phyloP scores from a whole-genome alignment of 306 rosid genomes.

The Morella rubra region DNA sequence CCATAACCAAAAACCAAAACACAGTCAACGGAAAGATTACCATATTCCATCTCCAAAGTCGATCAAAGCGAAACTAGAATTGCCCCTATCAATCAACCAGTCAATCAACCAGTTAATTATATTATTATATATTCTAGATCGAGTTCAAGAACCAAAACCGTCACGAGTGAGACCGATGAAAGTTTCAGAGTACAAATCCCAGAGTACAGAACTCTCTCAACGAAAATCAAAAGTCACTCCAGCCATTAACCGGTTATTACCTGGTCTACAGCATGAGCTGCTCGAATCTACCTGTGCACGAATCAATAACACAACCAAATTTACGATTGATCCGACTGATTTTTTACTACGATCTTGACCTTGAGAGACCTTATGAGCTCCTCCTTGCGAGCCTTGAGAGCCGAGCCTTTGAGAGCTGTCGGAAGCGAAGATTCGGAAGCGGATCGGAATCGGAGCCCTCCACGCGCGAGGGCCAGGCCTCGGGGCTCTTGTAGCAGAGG shows the following conservation, averaged over 20 bases:
- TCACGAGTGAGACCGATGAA: background rate
- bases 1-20: constrained; percentile 14
- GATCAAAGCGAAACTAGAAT: background rate
- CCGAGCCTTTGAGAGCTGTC: no score
- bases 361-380: constrained; percentile 49
- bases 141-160: background rate
- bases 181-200: background rate
- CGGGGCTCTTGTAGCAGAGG: constrained; percentile 74
- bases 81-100: background rate
- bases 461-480: constrained; percentile 64
- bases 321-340: background rate
- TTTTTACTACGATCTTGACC: constrained; percentile 18
- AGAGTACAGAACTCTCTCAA: background rate
- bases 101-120: background rate
- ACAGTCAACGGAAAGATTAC: constrained; percentile 13
- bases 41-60: constrained; percentile 6
- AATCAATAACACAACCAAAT: background rate
- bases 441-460: constrained; percentile 74
- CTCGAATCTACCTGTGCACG: background rate
- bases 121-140: background rate
- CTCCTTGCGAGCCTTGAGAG: constrained; percentile 56
- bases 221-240: background rate
- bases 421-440: constrained; percentile 62
- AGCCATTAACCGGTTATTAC: background rate
- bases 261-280: background rate